A percentile compares a stretch with the other conserved stretches of the same genome.
phyloP scores from a whole-genome alignment of 164 flowering plant genomes.

The Echeveria elegans region DNA sequence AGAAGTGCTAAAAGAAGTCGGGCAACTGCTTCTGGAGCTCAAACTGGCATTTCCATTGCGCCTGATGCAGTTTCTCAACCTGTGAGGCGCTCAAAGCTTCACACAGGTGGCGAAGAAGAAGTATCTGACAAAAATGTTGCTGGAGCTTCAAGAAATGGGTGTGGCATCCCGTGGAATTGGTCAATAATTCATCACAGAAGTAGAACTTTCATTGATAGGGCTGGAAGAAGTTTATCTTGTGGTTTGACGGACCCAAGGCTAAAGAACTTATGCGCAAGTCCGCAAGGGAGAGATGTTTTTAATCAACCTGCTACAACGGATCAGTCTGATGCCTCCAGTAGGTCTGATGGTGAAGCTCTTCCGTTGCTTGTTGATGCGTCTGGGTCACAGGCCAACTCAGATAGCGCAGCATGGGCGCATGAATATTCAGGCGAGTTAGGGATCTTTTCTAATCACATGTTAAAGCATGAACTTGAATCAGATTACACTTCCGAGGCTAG shows the following conservation, averaged over 20 bases:
- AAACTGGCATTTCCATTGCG: slow-evolving; percentile 67
- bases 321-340: slow-evolving; percentile 42
- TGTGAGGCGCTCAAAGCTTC: slow-evolving; percentile 25
- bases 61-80: slow-evolving; percentile 66
- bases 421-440: slow-evolving; percentile 92
- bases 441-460: slow-evolving; percentile 58
- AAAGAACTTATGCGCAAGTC: slow-evolving; percentile 34
- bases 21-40: slow-evolving; percentile 32
- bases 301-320: slow-evolving; percentile 44
- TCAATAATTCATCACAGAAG: slow-evolving; percentile 90
- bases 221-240: slow-evolving; percentile 93
- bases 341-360: slow-evolving; percentile 63
- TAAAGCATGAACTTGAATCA: slow-evolving; percentile 50
- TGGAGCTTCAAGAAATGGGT: slow-evolving; percentile 66
- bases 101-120: slow-evolving; percentile 32
- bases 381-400: slow-evolving; percentile 56
- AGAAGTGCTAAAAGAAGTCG: slow-evolving; percentile 49
- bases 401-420: slow-evolving; percentile 59
- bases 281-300: slow-evolving; percentile 28
- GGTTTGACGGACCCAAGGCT: slow-evolving; percentile 72
- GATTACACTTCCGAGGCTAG: slow-evolving; percentile 76
- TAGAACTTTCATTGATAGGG: slow-evolving; percentile 75
- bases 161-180: slow-evolving; percentile 98
- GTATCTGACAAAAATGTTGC: slow-evolving; percentile 38
- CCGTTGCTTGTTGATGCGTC: slow-evolving; percentile 73